Percentiles rank a stretch among this genome's conserved stretches.
Evolutionary conservation across 1,139 yeast species (phyloP).

Genomic region (Lodderomyces metapsilosis): DNA sequence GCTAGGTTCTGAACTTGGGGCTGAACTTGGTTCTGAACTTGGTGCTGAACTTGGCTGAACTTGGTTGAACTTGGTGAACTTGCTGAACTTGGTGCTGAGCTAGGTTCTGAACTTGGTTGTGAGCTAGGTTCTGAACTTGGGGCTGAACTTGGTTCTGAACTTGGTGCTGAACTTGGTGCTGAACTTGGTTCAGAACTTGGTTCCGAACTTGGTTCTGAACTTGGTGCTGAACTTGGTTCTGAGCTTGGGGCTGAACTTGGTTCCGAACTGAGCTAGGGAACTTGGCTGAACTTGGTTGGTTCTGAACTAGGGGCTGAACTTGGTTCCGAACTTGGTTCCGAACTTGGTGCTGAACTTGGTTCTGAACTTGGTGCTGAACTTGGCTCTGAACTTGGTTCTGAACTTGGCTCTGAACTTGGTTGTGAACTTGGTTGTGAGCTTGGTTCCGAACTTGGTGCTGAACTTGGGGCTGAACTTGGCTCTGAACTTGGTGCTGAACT

Average conservation of each 20-base stretch:
- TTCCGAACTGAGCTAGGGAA: too few relatives aligned
- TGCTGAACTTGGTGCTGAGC: constrained; percentile 3
- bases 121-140: constrained; percentile 3
- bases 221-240: constrained; percentile 1
- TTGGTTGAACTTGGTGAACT: constrained; percentile 3
- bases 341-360: neutral
- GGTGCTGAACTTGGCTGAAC: too few relatives aligned
- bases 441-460: neutral
- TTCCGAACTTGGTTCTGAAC: neutral
- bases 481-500: neutral
- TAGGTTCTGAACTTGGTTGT: too few relatives aligned
- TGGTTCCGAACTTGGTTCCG: neutral
- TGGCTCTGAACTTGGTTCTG: neutral
- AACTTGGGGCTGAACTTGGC: constrained; percentile 2
- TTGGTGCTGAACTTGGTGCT: too few relatives aligned
- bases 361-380: constrained; percentile 3
- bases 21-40: neutral
- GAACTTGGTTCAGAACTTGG: too few relatives aligned
- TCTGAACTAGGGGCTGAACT: constrained; percentile 2
- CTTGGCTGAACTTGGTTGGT: too few relatives aligned
- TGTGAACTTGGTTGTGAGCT: too few relatives aligned
- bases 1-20: neutral
- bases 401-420: too few relatives aligned
- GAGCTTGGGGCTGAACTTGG: too few relatives aligned
- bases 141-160: neutral